Evolutionary conservation across 1,284 basidiomycete genomes (phyloP).

Genomic region (Melampsora abietis-canadensis): DNA sequence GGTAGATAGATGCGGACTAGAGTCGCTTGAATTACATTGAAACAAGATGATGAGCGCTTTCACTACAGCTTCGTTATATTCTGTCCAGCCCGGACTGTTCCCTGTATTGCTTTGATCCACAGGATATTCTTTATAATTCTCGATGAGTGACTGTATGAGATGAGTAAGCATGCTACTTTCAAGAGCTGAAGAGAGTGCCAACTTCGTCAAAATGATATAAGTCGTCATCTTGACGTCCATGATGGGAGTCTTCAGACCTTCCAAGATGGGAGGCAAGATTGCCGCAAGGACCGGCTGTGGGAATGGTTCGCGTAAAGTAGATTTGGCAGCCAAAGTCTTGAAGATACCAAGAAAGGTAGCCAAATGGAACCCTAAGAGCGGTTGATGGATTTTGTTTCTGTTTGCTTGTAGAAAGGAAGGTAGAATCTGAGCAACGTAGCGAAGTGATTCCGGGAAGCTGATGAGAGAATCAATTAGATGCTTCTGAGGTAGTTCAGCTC

Average conservation of each 20-base stretch:
- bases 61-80: slow-evolving; percentile 30
- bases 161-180: slow-evolving; percentile 13
- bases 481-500: slow-evolving; percentile 66
- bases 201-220: slow-evolving; percentile 23
- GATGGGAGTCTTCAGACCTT: slow-evolving; percentile 55
- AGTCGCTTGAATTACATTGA: slow-evolving; percentile 9
- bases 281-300: slow-evolving; percentile 59
- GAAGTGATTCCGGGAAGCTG: slow-evolving; percentile 65
- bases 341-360: slow-evolving; percentile 63
- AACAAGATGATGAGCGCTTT: slow-evolving; percentile 24
- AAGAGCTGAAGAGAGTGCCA: slow-evolving; percentile 14
- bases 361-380: slow-evolving; percentile 74
- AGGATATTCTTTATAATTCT: slow-evolving; percentile 4
- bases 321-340: slow-evolving; percentile 52
- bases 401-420: slow-evolving; percentile 54
- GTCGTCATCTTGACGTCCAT: slow-evolving; percentile 62
- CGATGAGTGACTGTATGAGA: slow-evolving; percentile 26
- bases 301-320: slow-evolving; percentile 67
- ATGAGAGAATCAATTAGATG: slow-evolving; percentile 72
- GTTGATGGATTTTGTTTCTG: slow-evolving; percentile 63
- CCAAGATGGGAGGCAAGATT: slow-evolving; percentile 23
- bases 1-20: slow-evolving; percentile 16
- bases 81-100: slow-evolving; percentile 2
- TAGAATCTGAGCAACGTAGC: slow-evolving; percentile 62
- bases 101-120: not conserved